Evolutionary conservation across 352 stramenopile genomes (phyloP).

Genomic region (Globisporangium solare): DNA sequence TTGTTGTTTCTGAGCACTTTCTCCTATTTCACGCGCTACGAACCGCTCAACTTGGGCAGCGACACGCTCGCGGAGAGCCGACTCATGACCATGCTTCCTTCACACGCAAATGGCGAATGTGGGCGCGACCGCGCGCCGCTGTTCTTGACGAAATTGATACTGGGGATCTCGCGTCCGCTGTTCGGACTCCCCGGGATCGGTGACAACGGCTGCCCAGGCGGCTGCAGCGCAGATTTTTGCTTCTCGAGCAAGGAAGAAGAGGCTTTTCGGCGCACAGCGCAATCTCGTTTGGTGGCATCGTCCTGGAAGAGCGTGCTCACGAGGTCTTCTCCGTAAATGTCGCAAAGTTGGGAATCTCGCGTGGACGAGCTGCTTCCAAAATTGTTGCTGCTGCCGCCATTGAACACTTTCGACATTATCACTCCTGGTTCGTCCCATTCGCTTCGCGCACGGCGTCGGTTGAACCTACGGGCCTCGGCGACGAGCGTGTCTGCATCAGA

Average conservation of each 20-base stretch:
- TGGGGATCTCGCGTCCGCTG: background rate
- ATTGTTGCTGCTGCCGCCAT: slow-evolving; percentile 19
- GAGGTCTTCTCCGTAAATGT: slow-evolving; percentile 68
- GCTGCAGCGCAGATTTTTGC: background rate
- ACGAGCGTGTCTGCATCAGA: slow-evolving; percentile 33
- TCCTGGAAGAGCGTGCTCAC: slow-evolving; percentile 30
- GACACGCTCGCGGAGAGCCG: slow-evolving; percentile 10
- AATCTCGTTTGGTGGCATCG: slow-evolving; percentile 8
- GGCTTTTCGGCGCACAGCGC: background rate
- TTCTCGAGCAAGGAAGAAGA: slow-evolving; percentile 9
- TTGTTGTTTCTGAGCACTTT: background rate
- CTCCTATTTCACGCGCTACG: background rate
- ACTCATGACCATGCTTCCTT: background rate
- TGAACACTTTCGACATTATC: slow-evolving; percentile 5
- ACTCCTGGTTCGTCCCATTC: slow-evolving; percentile 3
- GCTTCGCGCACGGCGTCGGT: slow-evolving; percentile 1
- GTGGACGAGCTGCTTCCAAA: background rate
- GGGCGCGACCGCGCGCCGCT: background rate
- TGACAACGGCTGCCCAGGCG: background rate
- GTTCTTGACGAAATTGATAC: background rate
- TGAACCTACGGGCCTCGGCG: slow-evolving; percentile 22
- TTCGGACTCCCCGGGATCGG: background rate
- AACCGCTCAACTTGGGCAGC: slow-evolving; percentile 11
- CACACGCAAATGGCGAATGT: background rate
- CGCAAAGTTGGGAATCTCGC: slow-evolving; percentile 29